Base-by-base conservation (phyloP, 495 filamentous ascomycete genomes). In the Aspergillus sclerotioniger region DNA sequence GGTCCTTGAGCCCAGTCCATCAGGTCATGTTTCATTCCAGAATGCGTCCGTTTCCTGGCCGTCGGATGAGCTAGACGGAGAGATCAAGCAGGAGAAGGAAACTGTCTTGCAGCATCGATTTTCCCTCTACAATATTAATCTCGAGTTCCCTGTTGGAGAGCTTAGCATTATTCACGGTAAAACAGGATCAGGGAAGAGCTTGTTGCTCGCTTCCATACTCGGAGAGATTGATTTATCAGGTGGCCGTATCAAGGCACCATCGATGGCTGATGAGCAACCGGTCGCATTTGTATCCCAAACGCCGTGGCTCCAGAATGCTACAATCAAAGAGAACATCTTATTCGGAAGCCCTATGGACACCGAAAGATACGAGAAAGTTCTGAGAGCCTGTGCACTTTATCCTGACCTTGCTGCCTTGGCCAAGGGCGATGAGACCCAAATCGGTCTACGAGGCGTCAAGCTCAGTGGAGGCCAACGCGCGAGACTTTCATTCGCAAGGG, bases 231-330 rank as follows among this genome's bases (percentile, higher is more conserved):
- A 83, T 45, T 57, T 78, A 7, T 58, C 81, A 5, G 53, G 8
- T 31, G 47, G 47, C 2, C 19, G 21, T 31, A 50, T 50, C 25
- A 64, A 15, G 81, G 82, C 4, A 67, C 64, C 15, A 46, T 73
- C 69, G 67, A 63, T 61, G 15, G 79, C 91, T 31, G 83, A 86
- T 16, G 76, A 76, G 1, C 78, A 50, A 32, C 47, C 85, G 1
- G 82, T 90, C 47, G 88, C 88, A 2, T 92, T 85, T 67, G 88
- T 92, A 35, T 84, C 87, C 8, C 89, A 92, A 68, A 90, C 87
- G n/a, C 89, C 89, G 2, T 92, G 89, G 89, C 90, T 92, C 57
- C 88, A 91, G 59, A 91, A 90, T 61, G 87, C 87, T 0, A 87
- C 79, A 13, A 84, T 92, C 63, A 84, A 79, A 57, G 84, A 87